Base-by-base conservation (phyloP, 805 yeast species). In the Lipomyces chichibuensis region DNA sequence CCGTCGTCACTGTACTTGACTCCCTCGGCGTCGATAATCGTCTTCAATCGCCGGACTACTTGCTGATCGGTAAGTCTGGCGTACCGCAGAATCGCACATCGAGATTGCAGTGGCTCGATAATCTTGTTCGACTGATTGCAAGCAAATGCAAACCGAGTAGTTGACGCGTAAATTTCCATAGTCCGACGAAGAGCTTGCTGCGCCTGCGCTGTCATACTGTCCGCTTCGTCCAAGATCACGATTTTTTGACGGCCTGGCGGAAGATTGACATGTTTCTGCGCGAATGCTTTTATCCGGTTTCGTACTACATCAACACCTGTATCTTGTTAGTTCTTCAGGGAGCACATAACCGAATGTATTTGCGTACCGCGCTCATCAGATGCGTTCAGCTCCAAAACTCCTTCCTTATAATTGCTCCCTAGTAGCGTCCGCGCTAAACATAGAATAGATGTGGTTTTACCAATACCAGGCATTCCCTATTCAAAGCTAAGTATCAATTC, bases 91-190 rank as follows among this genome's bases (percentile, higher is more conserved):
- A 95, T 92, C 2, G 99, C 98, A 81, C 99, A 95, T 77, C 99
- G 87, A 57, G 96, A 89, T 78, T 95, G 99, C 69, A 95, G 80
- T 0, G 99, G 99, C 77, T 95, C 99, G 72, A 95, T 95, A 78
- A 95, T 94, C 78, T 95, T 95, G 78, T 87, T 89, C 25, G 95
- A 88, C 77, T 91, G 97, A 77, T 95, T 95, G 80, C 99, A 95
- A 0, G 98, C 98, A 81, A 95, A 95, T n/a, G 97, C 98, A 81
- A 95, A 95, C 74, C 99, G 84, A 7, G 99, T 95, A 4, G 98
- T 89, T 76, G 90, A 89, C n/a, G 98, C 90, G 75, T 91, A 94
- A 37, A 94, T 84, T 76, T 93, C 98, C 98, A 92, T 92, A 0
- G 97, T 92, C 75, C 98, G 84, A 78, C 98, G 84, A 73, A 93